Conservation (phyloP, 495 filamentous ascomycete species). For the Tuber aestivum region DNA sequence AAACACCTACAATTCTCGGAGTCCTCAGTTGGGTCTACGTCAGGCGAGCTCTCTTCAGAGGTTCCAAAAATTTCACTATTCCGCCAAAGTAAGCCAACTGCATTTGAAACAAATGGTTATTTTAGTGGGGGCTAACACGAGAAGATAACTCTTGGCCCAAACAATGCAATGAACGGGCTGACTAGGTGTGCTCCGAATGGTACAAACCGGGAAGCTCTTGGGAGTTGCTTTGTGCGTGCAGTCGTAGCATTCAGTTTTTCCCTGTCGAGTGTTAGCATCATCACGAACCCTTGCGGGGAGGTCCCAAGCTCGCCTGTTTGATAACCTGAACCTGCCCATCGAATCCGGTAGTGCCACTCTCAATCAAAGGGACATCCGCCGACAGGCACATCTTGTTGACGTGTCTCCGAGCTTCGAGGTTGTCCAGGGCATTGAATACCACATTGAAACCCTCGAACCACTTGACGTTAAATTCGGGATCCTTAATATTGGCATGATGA, state of each 20-base stretch:
- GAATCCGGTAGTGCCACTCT: constrained; percentile 97
- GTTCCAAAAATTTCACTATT: constrained; percentile 77
- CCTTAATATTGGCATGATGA: constrained; percentile 94
- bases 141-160: constrained; percentile 96
- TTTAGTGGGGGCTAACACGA: constrained; percentile 55
- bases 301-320: constrained; percentile 56
- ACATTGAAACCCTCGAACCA: constrained; percentile 81
- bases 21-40: constrained; percentile 71
- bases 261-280: constrained; percentile 47
- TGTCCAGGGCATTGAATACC: constrained; percentile 97
- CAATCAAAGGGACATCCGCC: constrained; percentile 82
- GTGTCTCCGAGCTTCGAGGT: constrained; percentile 86
- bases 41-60: constrained; percentile 73
- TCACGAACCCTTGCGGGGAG: background rate
- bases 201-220: constrained; percentile 90
- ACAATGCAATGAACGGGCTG: constrained; percentile 99
- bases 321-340: constrained; percentile 97
- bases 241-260: constrained; percentile 94
- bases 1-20: constrained; percentile 62
- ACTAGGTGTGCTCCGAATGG: constrained; percentile 87
- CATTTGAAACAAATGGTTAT: constrained; percentile 22
- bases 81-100: constrained; percentile 29
- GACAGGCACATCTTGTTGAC: constrained; percentile 97
- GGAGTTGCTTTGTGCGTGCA: constrained; percentile 82
- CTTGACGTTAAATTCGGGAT: constrained; percentile 77